Conservation (phyloP, 257 asterid genomes). For the Henckelia pumila region DNA sequence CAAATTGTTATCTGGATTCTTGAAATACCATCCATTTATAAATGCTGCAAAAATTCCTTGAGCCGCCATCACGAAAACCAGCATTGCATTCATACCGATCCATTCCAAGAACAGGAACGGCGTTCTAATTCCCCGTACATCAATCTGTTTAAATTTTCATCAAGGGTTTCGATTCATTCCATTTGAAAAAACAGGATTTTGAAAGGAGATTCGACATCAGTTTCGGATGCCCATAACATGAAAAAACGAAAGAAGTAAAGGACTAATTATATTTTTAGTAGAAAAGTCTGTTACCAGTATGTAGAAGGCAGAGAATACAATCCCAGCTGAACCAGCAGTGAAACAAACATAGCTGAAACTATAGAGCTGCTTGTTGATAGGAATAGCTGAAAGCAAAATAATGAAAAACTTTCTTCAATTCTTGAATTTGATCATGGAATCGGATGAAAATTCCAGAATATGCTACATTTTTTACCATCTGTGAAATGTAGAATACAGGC, state of each 20-base stretch:
- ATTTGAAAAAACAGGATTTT: not conserved
- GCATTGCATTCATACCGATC: conserved; percentile 96
- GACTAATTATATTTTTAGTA: not conserved
- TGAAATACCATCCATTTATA: conserved; percentile 74
- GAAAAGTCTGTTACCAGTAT: conserved; percentile 44
- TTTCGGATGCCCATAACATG: no score
- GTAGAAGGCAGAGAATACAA: conserved; percentile 68
- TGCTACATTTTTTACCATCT: conserved; percentile 44
- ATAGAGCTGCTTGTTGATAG: conserved; percentile 86
- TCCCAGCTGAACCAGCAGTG: conserved; percentile 92
- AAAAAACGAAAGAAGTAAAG: not conserved
- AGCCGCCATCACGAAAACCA: conserved; percentile 90
- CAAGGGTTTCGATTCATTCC: not conserved
- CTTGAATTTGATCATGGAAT: not conserved
- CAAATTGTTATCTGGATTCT: conserved; percentile 54
- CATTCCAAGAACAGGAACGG: conserved; percentile 87
- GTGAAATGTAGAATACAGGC: conserved; percentile 77
- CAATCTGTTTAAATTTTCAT: conserved; percentile 40
- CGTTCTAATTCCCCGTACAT: conserved; percentile 55
- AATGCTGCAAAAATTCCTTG: conserved; percentile 76
- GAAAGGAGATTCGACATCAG: no score
- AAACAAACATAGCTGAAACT: conserved; percentile 87
- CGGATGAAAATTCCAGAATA: not conserved
- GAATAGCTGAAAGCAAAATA: conserved; percentile 53
- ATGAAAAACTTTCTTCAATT: not conserved